Conservation (phyloP, 495 filamentous ascomycete genomes). For the Chaetomidium leptoderma region DNA sequence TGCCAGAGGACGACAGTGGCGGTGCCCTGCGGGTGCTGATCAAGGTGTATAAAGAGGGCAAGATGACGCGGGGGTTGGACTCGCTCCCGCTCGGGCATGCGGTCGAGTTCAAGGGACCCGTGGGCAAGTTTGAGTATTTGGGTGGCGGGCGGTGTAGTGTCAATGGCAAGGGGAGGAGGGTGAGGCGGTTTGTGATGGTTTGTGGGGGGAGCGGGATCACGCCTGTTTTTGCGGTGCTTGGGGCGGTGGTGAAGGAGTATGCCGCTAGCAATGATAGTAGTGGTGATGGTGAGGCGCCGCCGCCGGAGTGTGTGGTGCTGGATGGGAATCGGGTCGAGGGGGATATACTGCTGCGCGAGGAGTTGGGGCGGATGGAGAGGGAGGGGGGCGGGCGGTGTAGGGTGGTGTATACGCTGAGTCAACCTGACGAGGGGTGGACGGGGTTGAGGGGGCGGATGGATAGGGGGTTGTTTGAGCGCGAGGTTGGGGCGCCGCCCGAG, state of each 20-base stretch:
- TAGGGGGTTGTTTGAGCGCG: constrained; percentile 56
- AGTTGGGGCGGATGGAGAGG: constrained; percentile 60
- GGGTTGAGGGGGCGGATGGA: constrained; percentile 69
- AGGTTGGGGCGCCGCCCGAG: constrained; percentile 45
- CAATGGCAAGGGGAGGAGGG: constrained; percentile 52
- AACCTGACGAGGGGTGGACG: constrained; percentile 59
- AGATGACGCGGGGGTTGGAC: constrained; percentile 82
- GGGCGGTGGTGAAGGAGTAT: constrained; percentile 60
- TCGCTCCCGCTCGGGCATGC: constrained; percentile 61
- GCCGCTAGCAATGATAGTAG: no score
- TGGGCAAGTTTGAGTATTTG: constrained; percentile 81
- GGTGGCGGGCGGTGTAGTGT: constrained; percentile 63
- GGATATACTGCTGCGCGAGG: constrained; percentile 79
- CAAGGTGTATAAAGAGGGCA: constrained; percentile 81
- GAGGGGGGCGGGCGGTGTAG: constrained; percentile 53
- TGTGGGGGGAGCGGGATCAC: constrained; percentile 88
- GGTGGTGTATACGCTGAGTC: constrained; percentile 69
- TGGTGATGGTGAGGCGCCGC: constrained; percentile 22
- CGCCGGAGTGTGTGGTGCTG: constrained; percentile 61
- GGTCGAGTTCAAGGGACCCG: constrained; percentile 87
- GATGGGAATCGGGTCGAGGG: constrained; percentile 76
- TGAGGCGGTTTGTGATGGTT: constrained; percentile 80
- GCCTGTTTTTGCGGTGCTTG: constrained; percentile 83
- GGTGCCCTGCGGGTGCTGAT: constrained; percentile 69
- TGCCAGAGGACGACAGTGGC: constrained; percentile 64